These are phyloP conservation scores for Bruguiera sexangula DNA, from an alignment of 345 rosid genomes.

Conservation along the genomic window DNA sequence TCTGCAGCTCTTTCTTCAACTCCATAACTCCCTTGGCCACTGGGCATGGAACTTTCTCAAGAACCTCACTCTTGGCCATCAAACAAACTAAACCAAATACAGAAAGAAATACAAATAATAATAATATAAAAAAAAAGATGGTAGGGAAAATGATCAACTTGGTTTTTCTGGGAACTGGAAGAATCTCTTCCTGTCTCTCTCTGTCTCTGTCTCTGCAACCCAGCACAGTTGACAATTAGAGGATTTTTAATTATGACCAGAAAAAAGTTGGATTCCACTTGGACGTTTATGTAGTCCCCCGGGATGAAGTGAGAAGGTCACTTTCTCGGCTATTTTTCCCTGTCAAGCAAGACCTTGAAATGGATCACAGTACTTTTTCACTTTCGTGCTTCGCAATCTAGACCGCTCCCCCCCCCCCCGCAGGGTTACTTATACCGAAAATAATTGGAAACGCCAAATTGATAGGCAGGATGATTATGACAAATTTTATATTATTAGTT, in stretches of 20 bases:
- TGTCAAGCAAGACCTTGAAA: conserved; percentile 3
- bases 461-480: no score
- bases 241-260: neutral
- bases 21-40: conserved; percentile 19
- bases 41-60: conserved; percentile 2
- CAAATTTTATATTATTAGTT: no score
- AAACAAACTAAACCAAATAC: neutral
- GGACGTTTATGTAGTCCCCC: neutral
- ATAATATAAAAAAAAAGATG: neutral
- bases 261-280: conserved; percentile 1
- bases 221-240: no score
- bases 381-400: no score
- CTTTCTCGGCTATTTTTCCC: neutral
- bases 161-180: conserved; percentile 7
- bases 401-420: no score
- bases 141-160: neutral
- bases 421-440: no score
- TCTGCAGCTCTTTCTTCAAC: conserved; percentile 40
- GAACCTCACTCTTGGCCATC: conserved; percentile 27
- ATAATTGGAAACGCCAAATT: no score
- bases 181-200: neutral
- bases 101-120: no score
- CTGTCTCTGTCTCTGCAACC: neutral
- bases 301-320: neutral
- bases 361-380: no score